These are phyloP conservation scores for Gautieria morchelliformis DNA, from an alignment of 768 basidiomycete genomes.

Conservation along the genomic window DNA sequence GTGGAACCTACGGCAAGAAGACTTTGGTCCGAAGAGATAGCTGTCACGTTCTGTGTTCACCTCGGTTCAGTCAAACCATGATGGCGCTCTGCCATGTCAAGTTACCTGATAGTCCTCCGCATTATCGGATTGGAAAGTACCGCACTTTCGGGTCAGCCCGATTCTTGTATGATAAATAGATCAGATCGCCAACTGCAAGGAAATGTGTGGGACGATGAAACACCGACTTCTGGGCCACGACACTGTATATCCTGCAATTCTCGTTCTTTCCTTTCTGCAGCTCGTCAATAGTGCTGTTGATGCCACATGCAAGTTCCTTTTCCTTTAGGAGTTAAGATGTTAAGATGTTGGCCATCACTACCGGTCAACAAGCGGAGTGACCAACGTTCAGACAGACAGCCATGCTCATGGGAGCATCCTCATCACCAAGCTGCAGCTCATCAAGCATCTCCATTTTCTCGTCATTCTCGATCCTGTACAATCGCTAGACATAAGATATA, in stretches of 20 bases:
- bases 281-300: conserved; percentile 55
- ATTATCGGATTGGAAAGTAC: conserved; percentile 53
- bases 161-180: conserved; percentile 34
- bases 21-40: conserved; percentile 59
- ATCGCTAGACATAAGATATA: conserved; percentile 35
- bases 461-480: conserved; percentile 52
- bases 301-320: conserved; percentile 66
- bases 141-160: conserved; percentile 35
- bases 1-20: conserved; percentile 63
- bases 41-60: conserved; percentile 69
- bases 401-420: conserved; percentile 98
- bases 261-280: conserved; percentile 63
- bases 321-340: conserved; percentile 20
- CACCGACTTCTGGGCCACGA: conserved; percentile 51
- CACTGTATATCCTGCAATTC: conserved; percentile 69
- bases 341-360: neutral
- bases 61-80: neutral
- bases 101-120: conserved; percentile 79
- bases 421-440: conserved; percentile 74
- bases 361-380: neutral
- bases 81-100: neutral
- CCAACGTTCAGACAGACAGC: conserved; percentile 53
- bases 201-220: neutral
- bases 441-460: conserved; percentile 44
- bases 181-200: neutral